Evolutionary conservation across 2,329 filamentous ascomycete species (phyloP), one percentile per base, ranked within the genome.

Genomic region (Fusarium sp.): DNA sequence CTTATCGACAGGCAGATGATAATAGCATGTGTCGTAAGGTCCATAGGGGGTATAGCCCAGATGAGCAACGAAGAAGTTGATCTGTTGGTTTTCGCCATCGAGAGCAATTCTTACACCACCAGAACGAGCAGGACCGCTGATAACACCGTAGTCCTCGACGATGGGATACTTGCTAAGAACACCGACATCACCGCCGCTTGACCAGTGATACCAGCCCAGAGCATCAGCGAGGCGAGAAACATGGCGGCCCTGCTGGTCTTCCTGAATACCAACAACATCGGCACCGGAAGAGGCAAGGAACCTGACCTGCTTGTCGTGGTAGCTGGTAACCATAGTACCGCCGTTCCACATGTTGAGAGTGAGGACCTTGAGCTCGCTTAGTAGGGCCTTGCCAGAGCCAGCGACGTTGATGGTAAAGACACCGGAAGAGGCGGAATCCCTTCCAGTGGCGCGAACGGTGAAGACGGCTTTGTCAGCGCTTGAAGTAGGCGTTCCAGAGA

Each of bases 1-100:
- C 53, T 79, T 59, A 3, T 82, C 80, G 6, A 79, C 69, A 5
- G 75, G 71, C 77, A 81, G 79, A 22, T 80, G 75, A 45, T 82
- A 76, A 50, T 81, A 85, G 79, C 84, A 85, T 64, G 84, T 83
- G 54, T 84, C 84, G 66, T 85, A 85, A 1, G 84, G 84, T 1
- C 84, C 84, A 50, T 85, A 85, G 1, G 84, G 84, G 28, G 77
- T 74, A 47, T 80, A 81, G 5, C 80, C 82, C 12, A 85, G 66
- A 57, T 85, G 83, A 45, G 78, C 78, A 32, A 79, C 80, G 77
- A 80, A 84, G 51, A 84, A 74, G 65, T 82, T 81, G 55, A 84
- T 73, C 38, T 82, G 76, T 28, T 76, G 74, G 10, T 66, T 67
- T 1, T 75, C 60, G 12, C 79, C 81, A 62, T 83, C 82, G 20